Conservation (phyloP, 2,329 filamentous ascomycete genomes). For the Diaporthe ampelina region DNA sequence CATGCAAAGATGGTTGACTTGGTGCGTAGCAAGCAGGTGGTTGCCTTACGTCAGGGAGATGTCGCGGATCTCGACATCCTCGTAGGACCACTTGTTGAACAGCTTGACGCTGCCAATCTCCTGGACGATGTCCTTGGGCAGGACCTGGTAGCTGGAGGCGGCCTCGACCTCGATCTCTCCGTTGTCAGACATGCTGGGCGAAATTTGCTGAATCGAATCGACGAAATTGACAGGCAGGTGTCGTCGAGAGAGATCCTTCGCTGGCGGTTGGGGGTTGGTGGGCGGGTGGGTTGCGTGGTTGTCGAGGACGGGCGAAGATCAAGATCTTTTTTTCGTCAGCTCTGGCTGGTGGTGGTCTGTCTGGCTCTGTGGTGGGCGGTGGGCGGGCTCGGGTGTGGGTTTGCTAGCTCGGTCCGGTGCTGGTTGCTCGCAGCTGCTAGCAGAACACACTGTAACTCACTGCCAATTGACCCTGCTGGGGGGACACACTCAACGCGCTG, state of each 20-base stretch:
- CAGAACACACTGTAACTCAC: not conserved
- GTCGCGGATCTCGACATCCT: constrained; percentile 99
- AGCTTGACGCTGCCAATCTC: constrained; percentile 95
- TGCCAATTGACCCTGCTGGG: not conserved
- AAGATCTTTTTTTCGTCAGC: constrained; percentile 39
- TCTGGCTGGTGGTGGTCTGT: constrained; percentile 23
- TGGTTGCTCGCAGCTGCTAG: constrained; percentile 17
- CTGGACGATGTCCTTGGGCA: constrained; percentile 92
- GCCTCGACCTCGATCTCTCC: constrained; percentile 94
- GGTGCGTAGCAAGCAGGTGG: constrained; percentile 14
- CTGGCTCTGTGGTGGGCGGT: constrained; percentile 19
- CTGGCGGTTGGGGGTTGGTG: constrained; percentile 17
- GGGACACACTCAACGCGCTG: not conserved
- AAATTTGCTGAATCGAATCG: constrained; percentile 41
- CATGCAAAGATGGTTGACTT: constrained; percentile 47
- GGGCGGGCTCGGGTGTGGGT: not conserved
- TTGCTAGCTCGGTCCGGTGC: constrained; percentile 28
- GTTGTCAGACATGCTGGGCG: constrained; percentile 87
- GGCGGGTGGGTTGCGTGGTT: constrained; percentile 38
- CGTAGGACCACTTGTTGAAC: constrained; percentile 98
- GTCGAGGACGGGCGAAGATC: constrained; percentile 37
- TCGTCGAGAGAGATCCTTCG: constrained; percentile 37
- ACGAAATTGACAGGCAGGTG: constrained; percentile 35
- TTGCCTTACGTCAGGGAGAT: constrained; percentile 96
- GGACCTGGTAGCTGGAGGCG: constrained; percentile 81